Evolutionary conservation across 345 rosid species (phyloP), one percentile per base, ranked within the genome.

Genomic region (Citrus medica): DNA sequence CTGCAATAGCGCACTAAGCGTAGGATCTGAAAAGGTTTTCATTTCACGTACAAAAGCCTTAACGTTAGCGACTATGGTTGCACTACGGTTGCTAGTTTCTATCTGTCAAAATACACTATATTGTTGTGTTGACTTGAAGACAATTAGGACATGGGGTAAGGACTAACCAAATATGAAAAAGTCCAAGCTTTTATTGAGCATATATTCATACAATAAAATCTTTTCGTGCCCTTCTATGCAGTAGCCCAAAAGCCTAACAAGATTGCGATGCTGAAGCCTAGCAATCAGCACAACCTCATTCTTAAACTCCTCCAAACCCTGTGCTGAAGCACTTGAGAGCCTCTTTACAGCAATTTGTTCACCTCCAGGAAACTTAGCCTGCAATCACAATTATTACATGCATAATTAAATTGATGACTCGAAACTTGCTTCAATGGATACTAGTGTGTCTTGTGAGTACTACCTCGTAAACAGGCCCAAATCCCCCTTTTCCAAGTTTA

Each of bases 391-490:
- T 30, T 19, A 17, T 8, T 16, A 21, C 1, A 75, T 6, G 12
- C 30, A 51, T 75, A 2, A 7, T 0, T 12, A 19, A 14, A 2
- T 1, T 7, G 5, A 7, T 66, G 28, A 51, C 60, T 1, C n/a
- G 16, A 51, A 53, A 69, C 68, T 48, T 22, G 22, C 10, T 55
- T 24, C 28, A 53, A 38, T 2, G 38, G 64, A 48, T 40, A 27
- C 14, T 24, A 38, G 62, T 53, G 24, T 55, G 14, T 9, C 4
- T 30, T 21, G 63, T 7, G 58, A 65, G 22, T 9, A 35, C 60
- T 63, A 87, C 92, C 92, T 88, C 88, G 76, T 87, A 90, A 58
- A 90, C 94, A 6, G 91, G 89, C 27, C 94, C 92, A 61, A 90
- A 90, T 0, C 94, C 92, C 0, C 94, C 92, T 73, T 76, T 84